Base-by-base conservation (phyloP, 495 filamentous ascomycete genomes). In the Letharia columbiana region DNA sequence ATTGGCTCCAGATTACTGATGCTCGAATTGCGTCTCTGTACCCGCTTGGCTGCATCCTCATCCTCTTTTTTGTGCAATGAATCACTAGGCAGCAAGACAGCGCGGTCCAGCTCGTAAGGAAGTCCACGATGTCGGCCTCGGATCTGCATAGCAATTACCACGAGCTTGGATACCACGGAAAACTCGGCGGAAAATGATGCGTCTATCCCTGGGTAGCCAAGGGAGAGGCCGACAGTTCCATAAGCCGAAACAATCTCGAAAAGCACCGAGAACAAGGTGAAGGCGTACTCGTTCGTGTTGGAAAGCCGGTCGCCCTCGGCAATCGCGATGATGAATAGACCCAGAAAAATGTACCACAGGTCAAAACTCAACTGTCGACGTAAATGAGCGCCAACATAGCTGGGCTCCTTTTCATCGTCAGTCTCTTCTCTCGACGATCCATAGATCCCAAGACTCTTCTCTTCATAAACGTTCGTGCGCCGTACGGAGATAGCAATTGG, bases 401-500 rank as follows among this genome's bases (percentile, higher is more conserved):
- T 91, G 39, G 89, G 83, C 47, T 88, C 84, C 37, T 76, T 82
- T 54, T 78, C 77, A 41, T 79, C 76, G n/a, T 86, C 81, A 0
- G 78, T 73, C 2, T 83, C 81, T 9, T 85, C 81, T 1, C 77
- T 75, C 31, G 71, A 40, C 23, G 70, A 72, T 56, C 71, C 75
- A 71, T 90, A 97, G 31, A 98, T 84, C 3, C 93, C 93, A 13
- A 98, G 83, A 63, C 90, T 92, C 71, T 89, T 89, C 73, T 98
- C 93, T 75, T 98, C 93, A 79, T 98, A 98, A 13, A 96, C 92
- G 74, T 98, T 98, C 45, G 93, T 97, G 61, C 90, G 83, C 65
- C 93, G 89, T 71, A 97, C 86, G 39, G 89, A 93, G 65, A 98
- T 96, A 68, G 93, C 93, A 70, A 97, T 93, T 37, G 93, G 93